Evolutionary conservation across 495 filamentous ascomycete species (phyloP).

Genomic region (Immersiella caudata): DNA sequence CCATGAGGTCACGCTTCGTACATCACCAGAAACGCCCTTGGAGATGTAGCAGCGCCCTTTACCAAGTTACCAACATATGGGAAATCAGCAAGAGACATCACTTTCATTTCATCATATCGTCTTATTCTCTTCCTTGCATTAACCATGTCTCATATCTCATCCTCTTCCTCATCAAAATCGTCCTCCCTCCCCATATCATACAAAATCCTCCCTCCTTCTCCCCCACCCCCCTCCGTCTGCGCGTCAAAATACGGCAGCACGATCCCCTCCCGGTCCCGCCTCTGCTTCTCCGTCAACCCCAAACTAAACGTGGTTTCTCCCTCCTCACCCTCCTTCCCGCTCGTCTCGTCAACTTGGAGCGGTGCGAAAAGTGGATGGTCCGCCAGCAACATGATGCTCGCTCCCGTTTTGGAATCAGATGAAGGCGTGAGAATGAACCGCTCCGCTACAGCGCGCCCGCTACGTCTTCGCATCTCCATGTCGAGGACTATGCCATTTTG

Average conservation of each 20-base stretch:
- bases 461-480: conserved; percentile 81
- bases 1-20: no score
- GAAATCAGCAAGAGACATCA: no score
- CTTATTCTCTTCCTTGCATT: no score
- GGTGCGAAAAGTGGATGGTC: conserved; percentile 73
- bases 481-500: conserved; percentile 64
- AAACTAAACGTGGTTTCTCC: conserved; percentile 76
- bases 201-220: conserved; percentile 85
- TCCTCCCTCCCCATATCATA: conserved; percentile 97
- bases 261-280: conserved; percentile 79
- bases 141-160: conserved; percentile 70
- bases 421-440: conserved; percentile 66
- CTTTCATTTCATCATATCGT: no score
- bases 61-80: no score
- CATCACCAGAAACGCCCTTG: no score
- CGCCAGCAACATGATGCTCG: conserved; percentile 65
- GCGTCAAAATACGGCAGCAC: conserved; percentile 96
- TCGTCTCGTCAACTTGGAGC: conserved; percentile 39
- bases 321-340: conserved; percentile 54
- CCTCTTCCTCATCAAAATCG: conserved; percentile 98
- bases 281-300: conserved; percentile 87
- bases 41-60: no score
- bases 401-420: not conserved
- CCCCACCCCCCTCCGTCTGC: conserved; percentile 73
- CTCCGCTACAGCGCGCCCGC: conserved; percentile 75